Conservation (phyloP, 176 grass and related monocot species). For the Secale cereale region DNA sequence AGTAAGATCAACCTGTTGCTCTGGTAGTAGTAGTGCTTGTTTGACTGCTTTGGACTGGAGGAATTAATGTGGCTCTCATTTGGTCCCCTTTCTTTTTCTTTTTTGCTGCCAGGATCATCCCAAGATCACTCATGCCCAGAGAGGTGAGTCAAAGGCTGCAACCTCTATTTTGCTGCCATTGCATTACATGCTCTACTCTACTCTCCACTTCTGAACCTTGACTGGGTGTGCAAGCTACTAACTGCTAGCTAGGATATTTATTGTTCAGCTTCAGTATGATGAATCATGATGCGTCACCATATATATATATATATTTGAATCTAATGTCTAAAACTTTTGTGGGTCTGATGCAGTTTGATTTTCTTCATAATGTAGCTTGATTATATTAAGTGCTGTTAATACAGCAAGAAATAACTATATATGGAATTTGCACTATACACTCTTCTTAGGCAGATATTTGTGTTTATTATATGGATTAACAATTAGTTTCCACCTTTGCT, state of each 20-base stretch:
- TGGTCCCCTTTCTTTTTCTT: neutral
- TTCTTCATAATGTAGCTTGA: neutral
- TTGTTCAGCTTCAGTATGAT: no score
- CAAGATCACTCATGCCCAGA: slow-evolving; percentile 75
- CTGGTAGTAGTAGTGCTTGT: neutral
- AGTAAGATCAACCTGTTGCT: neutral
- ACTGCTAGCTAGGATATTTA: neutral
- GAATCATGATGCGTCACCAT: neutral
- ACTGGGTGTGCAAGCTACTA: neutral
- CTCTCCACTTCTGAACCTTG: neutral
- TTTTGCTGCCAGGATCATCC: slow-evolving; percentile 65
- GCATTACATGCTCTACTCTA: neutral
- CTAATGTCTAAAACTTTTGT: neutral
- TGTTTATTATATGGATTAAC: neutral
- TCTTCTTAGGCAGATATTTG: neutral
- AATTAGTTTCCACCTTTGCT: neutral
- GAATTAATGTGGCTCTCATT: slow-evolving; percentile 35
- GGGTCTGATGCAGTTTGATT: neutral
- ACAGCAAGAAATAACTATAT: neutral
- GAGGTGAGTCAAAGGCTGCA: slow-evolving; percentile 64
- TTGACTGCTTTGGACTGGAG: slow-evolving; percentile 38
- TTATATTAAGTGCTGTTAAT: neutral
- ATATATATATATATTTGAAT: neutral
- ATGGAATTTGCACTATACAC: neutral
- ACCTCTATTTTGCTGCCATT: neutral